Base-by-base conservation (phyloP, 2,329 filamentous ascomycete genomes). In the Biscogniauxia sp. region DNA sequence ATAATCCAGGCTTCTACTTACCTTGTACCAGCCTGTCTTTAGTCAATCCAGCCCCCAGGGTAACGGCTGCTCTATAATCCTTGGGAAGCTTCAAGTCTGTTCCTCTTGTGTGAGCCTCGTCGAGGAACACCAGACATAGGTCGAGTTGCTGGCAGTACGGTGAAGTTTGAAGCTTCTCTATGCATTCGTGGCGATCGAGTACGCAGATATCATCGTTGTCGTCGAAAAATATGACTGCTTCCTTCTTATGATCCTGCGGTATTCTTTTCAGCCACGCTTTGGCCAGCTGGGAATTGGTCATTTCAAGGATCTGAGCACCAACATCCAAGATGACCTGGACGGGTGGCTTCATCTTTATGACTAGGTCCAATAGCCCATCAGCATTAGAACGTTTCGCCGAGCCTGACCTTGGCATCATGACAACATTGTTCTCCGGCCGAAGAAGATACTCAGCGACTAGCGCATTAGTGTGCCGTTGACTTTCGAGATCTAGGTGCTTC, bases 1-100 rank as follows among this genome's bases (percentile, higher is more conserved):
- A n/a, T 32, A 19, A 53, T 51, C 26, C 11, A 59, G 59, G 23
- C 54, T 23, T n/a, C 5, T 2, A 9, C 77, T 69, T 75, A 86
- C 86, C 88, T 81, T 93, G 89, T 0, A 88, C 84, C 0, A 92
- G 70, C 15, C 82, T 77, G 61, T 93, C 90, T 62, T 93, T 93
- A 0, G 85, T 88, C 1, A 92, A 65, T 3, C 78, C 77, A 0
- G 86, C 79, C 0, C 89, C 89, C 0, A 94, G 70, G 0, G 88
- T 92, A 0, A 93, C 85, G 0, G 85, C 86, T 0, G 89, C 90
- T 0, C 84, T 77, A 64, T 87, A 88, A 13, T 80, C 4, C 0
- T 59, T 59, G 0, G 88, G 89, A 0, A 92, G 72, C 37, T 82
- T 83, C 0, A 93, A 69, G 63, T 93, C 89, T 0, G 83, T 91